Evolutionary conservation across 2,329 filamentous ascomycete genomes (phyloP), one percentile per base, ranked within the genome.

Genomic region (Graphilbum ipis-grandicollis): DNA sequence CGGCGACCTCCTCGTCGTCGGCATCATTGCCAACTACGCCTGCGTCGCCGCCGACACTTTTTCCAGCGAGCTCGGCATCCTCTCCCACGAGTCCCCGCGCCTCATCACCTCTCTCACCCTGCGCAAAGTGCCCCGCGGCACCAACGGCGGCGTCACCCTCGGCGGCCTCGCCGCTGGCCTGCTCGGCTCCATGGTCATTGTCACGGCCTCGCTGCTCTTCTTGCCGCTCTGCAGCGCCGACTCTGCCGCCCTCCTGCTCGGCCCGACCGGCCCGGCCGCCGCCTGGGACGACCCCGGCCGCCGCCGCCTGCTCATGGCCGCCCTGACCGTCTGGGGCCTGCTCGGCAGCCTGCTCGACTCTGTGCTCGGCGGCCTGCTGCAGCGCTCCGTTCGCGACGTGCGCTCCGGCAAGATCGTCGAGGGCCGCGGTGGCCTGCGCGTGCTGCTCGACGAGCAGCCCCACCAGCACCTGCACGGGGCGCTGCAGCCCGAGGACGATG

Each of bases 41-140:
- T 82, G 83, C 34, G 85, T 93, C 9, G 75, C 84, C 17, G 83
- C 88, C 35, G 90, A 98, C 55, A 98, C 90, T 0, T 90, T 94
- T 54, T 86, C 81, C 39, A 93, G 85, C 10, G 90, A 98, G 60
- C 74, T 98, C 17, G 90, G 90, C 13, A 98, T 98, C 39, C 65
- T 98, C 12, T 79, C 86, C 7, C 71, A 66, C 41, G 68, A 68
- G 19, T 62, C 71, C 32, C 90, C 90, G 9, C 75, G 86, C 26
- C 71, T 98, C 28, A 88, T 98, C 52, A 94, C 84, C 4, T 86
- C 81, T 13, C 73, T 68, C 14, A 74, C 59, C 5, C 66, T 90
- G 49, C 76, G 80, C 41, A 68, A 72, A 44, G 90, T 96, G 0
- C 86, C 90, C 0, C 78, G 72, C 1, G 90, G 90, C 35, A 96